These are phyloP conservation scores for Penstemon eatonii DNA, from an alignment of 257 asterid genomes.

Conservation along the genomic window DNA sequence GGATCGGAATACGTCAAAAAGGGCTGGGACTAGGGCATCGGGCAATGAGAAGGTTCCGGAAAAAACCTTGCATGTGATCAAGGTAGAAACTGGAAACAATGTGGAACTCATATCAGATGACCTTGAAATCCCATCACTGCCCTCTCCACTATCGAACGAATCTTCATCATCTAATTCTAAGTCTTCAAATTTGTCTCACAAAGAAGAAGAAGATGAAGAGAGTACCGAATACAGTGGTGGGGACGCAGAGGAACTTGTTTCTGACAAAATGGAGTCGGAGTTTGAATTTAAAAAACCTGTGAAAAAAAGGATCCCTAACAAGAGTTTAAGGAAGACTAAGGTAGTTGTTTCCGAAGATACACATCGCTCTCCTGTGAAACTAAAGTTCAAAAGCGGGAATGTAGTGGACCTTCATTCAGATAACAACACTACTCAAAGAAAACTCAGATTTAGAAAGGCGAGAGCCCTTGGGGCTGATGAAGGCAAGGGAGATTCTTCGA, in stretches of 20 bases:
- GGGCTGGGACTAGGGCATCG: constrained; percentile 24
- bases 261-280: constrained; percentile 21
- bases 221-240: constrained; percentile 9
- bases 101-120: constrained; percentile 27
- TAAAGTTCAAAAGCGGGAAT: constrained; percentile 52
- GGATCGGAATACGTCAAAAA: constrained; percentile 17
- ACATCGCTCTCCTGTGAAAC: constrained; percentile 35
- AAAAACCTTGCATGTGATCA: constrained; percentile 33
- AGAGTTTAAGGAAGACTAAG: constrained; percentile 25
- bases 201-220: constrained; percentile 25
- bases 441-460: constrained; percentile 34
- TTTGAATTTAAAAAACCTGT: constrained; percentile 12
- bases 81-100: constrained; percentile 24
- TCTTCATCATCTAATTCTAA: constrained; percentile 21
- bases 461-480: constrained; percentile 31
- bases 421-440: constrained; percentile 22
- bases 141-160: constrained; percentile 29
- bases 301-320: constrained; percentile 24
- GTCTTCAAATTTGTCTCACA: constrained; percentile 10
- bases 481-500: constrained; percentile 20
- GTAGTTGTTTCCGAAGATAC: constrained; percentile 30
- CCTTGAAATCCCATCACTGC: constrained; percentile 19
- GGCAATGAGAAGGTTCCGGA: constrained; percentile 28
- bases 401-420: constrained; percentile 32
- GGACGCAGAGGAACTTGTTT: constrained; percentile 22